Percentiles rank a stretch among this genome's conserved stretches.
Conservation (phyloP, 2,329 filamentous ascomycete species). For the Aspergillus sp. region DNA sequence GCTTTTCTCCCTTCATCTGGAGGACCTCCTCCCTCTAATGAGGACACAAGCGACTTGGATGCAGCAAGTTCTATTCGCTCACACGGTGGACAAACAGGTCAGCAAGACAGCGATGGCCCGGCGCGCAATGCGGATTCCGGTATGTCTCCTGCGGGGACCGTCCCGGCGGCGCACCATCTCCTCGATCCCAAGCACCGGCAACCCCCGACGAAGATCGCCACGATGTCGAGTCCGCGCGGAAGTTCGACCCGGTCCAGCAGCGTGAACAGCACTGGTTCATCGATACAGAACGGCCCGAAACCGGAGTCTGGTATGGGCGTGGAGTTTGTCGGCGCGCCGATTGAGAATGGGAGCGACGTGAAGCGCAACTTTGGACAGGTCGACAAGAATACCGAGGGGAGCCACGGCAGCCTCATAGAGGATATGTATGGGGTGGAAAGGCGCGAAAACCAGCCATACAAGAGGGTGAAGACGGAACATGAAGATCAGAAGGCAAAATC, state of each 20-base stretch:
- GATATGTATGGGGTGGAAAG: conserved; percentile 65
- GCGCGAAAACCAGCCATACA: conserved; percentile 52
- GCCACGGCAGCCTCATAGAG: conserved; percentile 51
- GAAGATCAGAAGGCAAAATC: conserved; percentile 37
- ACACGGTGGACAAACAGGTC: conserved; percentile 14
- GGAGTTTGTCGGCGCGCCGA: conserved; percentile 18
- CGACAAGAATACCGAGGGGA: conserved; percentile 19
- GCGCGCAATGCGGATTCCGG: conserved; percentile 7
- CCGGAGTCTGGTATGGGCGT: conserved; percentile 15
- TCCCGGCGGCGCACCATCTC: conserved; percentile 13
- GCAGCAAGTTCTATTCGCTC: conserved; percentile 10
- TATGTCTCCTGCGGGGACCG: conserved; percentile 17
- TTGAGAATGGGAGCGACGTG: conserved; percentile 17
- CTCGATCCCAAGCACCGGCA: conserved; percentile 11
- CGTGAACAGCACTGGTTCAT: conserved; percentile 5
- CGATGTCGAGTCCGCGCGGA: conserved; percentile 10
- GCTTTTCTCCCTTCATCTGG: conserved; percentile 6
- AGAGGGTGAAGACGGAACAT: conserved; percentile 52
- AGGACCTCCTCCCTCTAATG: conserved; percentile 7
- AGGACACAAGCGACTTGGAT: conserved; percentile 10
- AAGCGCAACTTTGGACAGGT: conserved; percentile 24
- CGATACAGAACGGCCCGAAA: conserved; percentile 6
- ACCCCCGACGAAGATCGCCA: conserved; percentile 4
- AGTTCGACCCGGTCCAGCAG: conserved; percentile 8
- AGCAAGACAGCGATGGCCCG: conserved; percentile 10